A percentile compares a stretch with the other conserved stretches of the same genome.
Evolutionary conservation across 352 stramenopile genomes (phyloP).

Genomic region (Pythium rhizo-oryzae): DNA sequence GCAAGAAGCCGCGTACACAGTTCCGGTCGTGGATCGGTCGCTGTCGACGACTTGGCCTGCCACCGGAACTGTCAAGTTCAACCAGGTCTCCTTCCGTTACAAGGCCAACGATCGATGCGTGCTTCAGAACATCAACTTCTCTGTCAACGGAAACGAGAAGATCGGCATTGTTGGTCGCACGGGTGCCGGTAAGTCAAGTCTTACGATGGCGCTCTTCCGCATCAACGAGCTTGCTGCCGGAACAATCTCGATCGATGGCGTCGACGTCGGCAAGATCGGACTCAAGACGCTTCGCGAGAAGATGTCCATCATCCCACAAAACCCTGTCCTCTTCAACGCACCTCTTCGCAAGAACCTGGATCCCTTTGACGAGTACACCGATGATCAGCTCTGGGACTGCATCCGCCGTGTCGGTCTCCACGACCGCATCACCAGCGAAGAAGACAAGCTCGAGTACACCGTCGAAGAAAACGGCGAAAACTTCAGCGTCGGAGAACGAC

Average conservation of each 20-base stretch:
- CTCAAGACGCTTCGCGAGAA: conserved; percentile 80
- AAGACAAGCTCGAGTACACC: conserved; percentile 46
- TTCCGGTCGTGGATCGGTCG: conserved; percentile 30
- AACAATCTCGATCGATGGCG: conserved; percentile 88
- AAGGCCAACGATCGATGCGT: conserved; percentile 61
- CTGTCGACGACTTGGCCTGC: conserved; percentile 64
- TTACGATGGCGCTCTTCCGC: conserved; percentile 93
- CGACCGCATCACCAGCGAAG: conserved; percentile 51
- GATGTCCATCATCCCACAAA: conserved; percentile 94
- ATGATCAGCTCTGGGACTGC: conserved; percentile 60
- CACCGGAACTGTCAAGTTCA: conserved; percentile 76
- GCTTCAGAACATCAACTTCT: conserved; percentile 46
- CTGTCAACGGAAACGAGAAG: conserved; percentile 62
- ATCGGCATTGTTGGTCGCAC: conserved; percentile 92
- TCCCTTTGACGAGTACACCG: conserved; percentile 81
- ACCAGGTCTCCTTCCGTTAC: conserved; percentile 89
- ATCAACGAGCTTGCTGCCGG: conserved; percentile 90
- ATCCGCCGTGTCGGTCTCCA: conserved; percentile 46
- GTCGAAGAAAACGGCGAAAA: conserved; percentile 96
- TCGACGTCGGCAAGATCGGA: conserved; percentile 76
- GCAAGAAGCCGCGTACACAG: conserved; percentile 25
- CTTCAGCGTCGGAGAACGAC: conserved; percentile 71
- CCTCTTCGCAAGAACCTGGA: conserved; percentile 91
- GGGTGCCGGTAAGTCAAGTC: conserved; percentile 80
- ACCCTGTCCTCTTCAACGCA: conserved; percentile 90